Conservation (phyloP, 2,329 filamentous ascomycete species). For the Arthroderma sp. region DNA sequence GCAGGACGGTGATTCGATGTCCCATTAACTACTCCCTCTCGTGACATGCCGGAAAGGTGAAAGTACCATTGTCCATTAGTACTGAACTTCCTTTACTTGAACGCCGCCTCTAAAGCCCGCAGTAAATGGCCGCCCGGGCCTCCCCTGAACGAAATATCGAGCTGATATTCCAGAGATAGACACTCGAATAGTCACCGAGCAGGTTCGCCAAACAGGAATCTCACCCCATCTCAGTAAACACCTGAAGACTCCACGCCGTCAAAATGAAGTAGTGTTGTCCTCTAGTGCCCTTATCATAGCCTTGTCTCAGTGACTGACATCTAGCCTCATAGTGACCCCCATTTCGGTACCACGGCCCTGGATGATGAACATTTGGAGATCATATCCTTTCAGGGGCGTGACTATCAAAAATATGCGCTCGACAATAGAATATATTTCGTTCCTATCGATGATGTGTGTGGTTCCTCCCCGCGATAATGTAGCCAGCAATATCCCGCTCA, state of each 20-base stretch:
- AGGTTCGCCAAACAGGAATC: not conserved
- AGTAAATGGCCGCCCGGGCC: not conserved
- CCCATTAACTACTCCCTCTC: not conserved
- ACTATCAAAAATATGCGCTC: conserved; percentile 56
- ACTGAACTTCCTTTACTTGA: not conserved
- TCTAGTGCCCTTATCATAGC: not conserved
- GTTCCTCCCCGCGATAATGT: not conserved
- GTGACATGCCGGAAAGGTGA: not conserved
- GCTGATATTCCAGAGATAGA: not conserved
- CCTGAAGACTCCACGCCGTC: not conserved
- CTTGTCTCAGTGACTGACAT: conserved; percentile 18
- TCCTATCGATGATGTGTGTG: conserved; percentile 57
- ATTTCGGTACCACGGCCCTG: conserved; percentile 39
- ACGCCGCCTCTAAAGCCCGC: not conserved
- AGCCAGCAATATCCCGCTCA: not conserved
- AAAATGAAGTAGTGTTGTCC: not conserved
- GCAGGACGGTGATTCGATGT: not conserved
- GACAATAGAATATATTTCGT: conserved; percentile 54
- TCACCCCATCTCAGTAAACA: not conserved
- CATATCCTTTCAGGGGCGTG: conserved; percentile 48
- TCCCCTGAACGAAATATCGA: not conserved
- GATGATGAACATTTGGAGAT: conserved; percentile 50
- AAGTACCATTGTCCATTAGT: not conserved
- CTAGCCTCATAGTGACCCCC: conserved; percentile 27
- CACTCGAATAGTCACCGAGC: not conserved